phyloP scores from a whole-genome alignment of 1,284 basidiomycete genomes.

The Cutaneotrichosporon sp. region DNA sequence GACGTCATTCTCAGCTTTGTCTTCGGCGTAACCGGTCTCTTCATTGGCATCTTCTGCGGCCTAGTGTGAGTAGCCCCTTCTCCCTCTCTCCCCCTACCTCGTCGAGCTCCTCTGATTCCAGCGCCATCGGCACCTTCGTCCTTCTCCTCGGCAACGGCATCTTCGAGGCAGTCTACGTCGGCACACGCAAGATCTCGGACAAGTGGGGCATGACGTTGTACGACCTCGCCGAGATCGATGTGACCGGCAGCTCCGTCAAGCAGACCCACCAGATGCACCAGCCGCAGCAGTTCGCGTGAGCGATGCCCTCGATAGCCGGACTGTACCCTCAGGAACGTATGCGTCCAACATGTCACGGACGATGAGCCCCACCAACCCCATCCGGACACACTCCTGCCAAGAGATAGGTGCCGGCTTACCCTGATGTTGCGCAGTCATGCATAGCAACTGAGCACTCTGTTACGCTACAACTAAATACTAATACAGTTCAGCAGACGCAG shows the following conservation, averaged over 20 bases:
- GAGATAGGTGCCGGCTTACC: too few relatives aligned
- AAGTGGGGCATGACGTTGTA: conserved; percentile 3
- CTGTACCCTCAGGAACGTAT: background rate
- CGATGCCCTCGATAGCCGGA: background rate
- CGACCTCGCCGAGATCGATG: background rate
- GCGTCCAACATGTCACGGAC: background rate
- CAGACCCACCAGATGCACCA: too few relatives aligned
- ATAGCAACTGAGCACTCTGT: background rate
- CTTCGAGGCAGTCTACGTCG: background rate
- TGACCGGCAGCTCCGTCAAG: background rate
- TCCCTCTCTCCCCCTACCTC: background rate
- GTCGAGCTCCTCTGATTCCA: background rate
- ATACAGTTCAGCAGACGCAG: background rate
- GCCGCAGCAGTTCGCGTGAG: background rate
- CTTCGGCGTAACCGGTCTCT: background rate
- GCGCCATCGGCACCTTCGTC: background rate
- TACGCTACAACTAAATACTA: too few relatives aligned
- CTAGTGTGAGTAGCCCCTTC: background rate
- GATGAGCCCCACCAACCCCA: background rate
- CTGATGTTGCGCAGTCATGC: background rate
- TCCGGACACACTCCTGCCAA: too few relatives aligned
- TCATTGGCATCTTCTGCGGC: background rate
- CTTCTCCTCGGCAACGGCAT: background rate
- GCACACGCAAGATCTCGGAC: conserved; percentile 1
- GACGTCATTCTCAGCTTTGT: background rate